Conservation (phyloP, 768 basidiomycete genomes). For the Exidia glandulosa region DNA sequence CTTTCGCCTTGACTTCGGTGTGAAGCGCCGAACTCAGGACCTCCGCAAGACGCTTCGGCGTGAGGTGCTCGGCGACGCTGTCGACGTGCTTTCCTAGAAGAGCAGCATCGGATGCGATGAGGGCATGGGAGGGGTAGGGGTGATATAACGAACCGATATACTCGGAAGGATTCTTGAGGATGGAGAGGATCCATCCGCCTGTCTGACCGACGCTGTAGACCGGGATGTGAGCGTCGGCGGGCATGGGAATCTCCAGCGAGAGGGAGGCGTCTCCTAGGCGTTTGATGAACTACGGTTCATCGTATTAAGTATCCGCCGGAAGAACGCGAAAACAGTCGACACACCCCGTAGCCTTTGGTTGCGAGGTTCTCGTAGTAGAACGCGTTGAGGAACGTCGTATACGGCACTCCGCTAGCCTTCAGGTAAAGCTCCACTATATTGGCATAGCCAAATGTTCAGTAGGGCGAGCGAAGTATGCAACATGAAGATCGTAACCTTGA, state of each 20-base stretch:
- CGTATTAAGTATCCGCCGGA: background rate
- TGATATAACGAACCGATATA: constrained; percentile 3
- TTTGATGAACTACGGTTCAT: background rate
- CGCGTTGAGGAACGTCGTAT: background rate
- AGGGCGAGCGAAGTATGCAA: background rate
- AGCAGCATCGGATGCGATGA: too few relatives aligned
- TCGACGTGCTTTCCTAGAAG: background rate
- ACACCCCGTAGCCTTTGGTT: background rate
- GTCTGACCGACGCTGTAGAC: background rate
- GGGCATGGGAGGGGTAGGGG: background rate
- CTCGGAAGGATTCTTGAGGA: constrained; percentile 1
- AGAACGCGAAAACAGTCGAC: background rate
- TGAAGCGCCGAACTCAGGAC: background rate
- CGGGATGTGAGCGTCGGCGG: background rate
- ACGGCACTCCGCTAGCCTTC: constrained; percentile 10
- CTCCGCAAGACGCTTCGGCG: background rate
- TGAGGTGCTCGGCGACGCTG: background rate
- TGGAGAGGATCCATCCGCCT: background rate
- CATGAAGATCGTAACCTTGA: background rate
- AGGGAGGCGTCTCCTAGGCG: background rate
- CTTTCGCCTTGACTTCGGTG: background rate
- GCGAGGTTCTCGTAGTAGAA: constrained; percentile 3
- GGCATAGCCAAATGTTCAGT: background rate
- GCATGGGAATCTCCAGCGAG: background rate
- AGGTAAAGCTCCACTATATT: constrained; percentile 11